A percentile compares a stretch with the other conserved stretches of the same genome.
phyloP scores from a whole-genome alignment of 176 grass and related monocot genomes.

The Tillandsia leiboldiana region DNA sequence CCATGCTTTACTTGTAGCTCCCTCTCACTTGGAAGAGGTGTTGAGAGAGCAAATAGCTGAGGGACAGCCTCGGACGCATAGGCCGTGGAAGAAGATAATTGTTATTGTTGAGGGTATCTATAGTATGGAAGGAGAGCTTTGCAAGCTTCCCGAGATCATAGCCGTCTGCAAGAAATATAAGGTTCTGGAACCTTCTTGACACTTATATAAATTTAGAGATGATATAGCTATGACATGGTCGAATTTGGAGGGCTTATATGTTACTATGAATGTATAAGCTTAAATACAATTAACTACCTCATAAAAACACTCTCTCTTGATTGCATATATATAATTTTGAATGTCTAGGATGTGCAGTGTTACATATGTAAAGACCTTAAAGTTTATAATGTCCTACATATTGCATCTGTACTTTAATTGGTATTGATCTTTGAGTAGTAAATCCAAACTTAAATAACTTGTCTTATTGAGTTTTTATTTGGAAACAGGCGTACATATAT shows the following conservation, averaged over 20 bases:
- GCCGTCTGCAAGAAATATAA: conserved; percentile 92
- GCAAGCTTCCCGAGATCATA: conserved; percentile 82
- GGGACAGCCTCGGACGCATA: conserved; percentile 63
- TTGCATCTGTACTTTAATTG: not conserved
- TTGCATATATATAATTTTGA: too few relatives aligned
- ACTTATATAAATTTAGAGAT: not conserved
- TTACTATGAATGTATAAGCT: too few relatives aligned
- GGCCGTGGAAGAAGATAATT: conserved; percentile 87
- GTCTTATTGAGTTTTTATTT: conserved; percentile 9
- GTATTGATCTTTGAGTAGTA: not conserved
- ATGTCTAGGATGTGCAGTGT: too few relatives aligned
- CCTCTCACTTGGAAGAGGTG: conserved; percentile 77
- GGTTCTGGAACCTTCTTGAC: conserved; percentile 11
- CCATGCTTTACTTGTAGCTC: conserved; percentile 23
- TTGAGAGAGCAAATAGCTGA: conserved; percentile 77
- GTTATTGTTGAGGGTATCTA: conserved; percentile 87
- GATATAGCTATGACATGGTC: too few relatives aligned
- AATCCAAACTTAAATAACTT: not conserved
- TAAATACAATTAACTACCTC: too few relatives aligned
- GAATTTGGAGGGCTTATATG: too few relatives aligned
- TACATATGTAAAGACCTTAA: too few relatives aligned
- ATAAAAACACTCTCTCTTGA: too few relatives aligned
- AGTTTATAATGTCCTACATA: conserved; percentile 7
- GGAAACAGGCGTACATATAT: conserved; percentile 67
- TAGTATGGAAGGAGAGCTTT: conserved; percentile 86